These are phyloP conservation scores for Brachypodium distachyon DNA, from an alignment of 202 grass and related monocot species.

Conservation along the genomic window DNA sequence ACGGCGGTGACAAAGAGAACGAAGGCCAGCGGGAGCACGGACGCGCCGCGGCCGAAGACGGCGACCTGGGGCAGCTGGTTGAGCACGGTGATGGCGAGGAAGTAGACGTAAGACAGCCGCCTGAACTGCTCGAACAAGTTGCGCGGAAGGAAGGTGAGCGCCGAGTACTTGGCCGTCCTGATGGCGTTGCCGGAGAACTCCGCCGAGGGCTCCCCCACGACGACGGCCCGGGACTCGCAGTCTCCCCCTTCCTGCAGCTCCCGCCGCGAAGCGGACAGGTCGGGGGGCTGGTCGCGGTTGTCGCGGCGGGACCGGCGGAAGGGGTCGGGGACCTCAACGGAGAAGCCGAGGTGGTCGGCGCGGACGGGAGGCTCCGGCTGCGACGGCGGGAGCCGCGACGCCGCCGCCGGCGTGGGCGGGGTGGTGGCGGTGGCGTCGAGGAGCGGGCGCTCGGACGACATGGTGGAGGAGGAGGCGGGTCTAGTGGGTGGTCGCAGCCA, in stretches of 20 bases:
- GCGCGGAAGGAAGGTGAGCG: slow-evolving; percentile 59
- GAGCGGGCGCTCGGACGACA: slow-evolving; percentile 42
- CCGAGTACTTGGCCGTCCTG: slow-evolving; percentile 63
- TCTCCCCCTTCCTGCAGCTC: slow-evolving; percentile 10
- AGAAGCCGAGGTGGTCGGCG: slow-evolving; percentile 20
- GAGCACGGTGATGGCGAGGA: slow-evolving; percentile 78
- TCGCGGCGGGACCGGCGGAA: slow-evolving; percentile 14
- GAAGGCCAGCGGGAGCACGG: slow-evolving; percentile 68
- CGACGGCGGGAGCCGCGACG: slow-evolving; percentile 34
- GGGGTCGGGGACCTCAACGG: slow-evolving; percentile 27
- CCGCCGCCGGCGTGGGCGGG: background rate
- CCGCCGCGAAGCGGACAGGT: slow-evolving; percentile 23
- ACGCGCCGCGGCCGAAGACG: slow-evolving; percentile 71
- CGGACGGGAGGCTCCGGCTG: slow-evolving; percentile 43
- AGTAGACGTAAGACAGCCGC: slow-evolving; percentile 79
- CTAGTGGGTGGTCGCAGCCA: slow-evolving; percentile 15
- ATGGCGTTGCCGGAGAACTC: slow-evolving; percentile 47
- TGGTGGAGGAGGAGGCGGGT: background rate
- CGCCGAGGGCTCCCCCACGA: slow-evolving; percentile 20
- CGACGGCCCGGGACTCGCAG: slow-evolving; percentile 9
- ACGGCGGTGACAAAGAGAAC: slow-evolving; percentile 82
- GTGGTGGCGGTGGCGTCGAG: slow-evolving; percentile 3
- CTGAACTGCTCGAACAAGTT: slow-evolving; percentile 93
- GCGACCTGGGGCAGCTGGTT: slow-evolving; percentile 91
- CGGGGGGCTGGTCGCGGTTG: background rate